These are phyloP conservation scores for Polyporus arcularius DNA, from an alignment of 768 basidiomycete genomes.

Conservation along the genomic window DNA sequence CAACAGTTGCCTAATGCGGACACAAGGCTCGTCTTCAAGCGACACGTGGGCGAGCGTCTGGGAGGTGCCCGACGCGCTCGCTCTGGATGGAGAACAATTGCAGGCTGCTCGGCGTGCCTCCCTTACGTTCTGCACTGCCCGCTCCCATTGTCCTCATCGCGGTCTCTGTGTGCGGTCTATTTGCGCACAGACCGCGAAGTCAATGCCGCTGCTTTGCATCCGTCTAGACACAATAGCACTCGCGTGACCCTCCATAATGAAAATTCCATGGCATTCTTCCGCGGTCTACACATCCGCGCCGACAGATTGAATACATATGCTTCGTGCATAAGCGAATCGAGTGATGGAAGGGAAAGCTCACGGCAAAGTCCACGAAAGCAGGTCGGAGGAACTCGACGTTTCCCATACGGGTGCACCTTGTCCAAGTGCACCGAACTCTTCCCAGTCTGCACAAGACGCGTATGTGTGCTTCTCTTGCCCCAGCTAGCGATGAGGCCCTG, in stretches of 20 bases:
- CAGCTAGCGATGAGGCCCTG: too few species aligned
- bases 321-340: too few species aligned
- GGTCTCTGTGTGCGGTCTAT: conserved; percentile 2
- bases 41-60: conserved; percentile 30
- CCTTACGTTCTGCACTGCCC: conserved; percentile 25
- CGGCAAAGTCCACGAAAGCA: too few species aligned
- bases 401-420: too few species aligned
- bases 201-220: conserved; percentile 14
- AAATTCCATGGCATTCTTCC: not conserved
- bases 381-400: too few species aligned
- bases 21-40: conserved; percentile 26
- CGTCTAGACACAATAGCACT: conserved; percentile 2
- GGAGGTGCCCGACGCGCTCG: conserved; percentile 3
- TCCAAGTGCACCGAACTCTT: too few species aligned
- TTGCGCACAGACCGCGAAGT: conserved; percentile 1
- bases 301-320: too few species aligned
- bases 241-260: not conserved
- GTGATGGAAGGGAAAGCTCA: too few species aligned
- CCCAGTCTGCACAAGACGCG: too few species aligned
- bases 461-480: too few species aligned
- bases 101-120: not conserved
- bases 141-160: conserved; percentile 16
- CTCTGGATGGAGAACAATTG: conserved; percentile 27
- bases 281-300: not conserved
- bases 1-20: conserved; percentile 27